Base-by-base conservation (phyloP, 2,329 filamentous ascomycete species). In the Xylariaceae sp. region DNA sequence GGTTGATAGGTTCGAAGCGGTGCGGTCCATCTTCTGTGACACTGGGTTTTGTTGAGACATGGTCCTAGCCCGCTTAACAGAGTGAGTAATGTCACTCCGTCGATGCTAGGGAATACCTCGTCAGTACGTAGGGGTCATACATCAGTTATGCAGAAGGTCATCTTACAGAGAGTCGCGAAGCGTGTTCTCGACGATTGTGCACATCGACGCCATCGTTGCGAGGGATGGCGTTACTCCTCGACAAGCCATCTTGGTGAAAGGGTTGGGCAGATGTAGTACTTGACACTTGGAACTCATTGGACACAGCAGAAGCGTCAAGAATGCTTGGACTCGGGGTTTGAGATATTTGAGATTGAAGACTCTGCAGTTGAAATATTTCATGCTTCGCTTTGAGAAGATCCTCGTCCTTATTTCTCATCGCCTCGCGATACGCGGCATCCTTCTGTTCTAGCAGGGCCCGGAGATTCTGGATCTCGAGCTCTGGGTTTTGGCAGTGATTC, bases 11-110 rank as follows among this genome's bases (percentile, higher is more conserved):
- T 71, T 76, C 40, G 79, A 81, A 14, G 70, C 67, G 51, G 71
- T 75, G 53, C 79, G 77, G 63, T 74, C 72, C 79, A 81, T 81
- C 58, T 70, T 69, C 26, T 74, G 70, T 1, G 72, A 69, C 7
- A 68, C 58, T 12, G 68, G 63, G 7, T 52, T 48, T 52, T 74
- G 70, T 47, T 73, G 73, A 26, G 71, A 71, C 71, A 72, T 70
- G 57, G 71, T 71, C 46, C 72, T 69, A 47, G 65, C 64, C 59
- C 69, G 68, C 60, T 73, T 73, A 40, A 71, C 55, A 53, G 67
- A 65, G 52, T 68, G 69, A 46, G 61, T 61, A 52, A 56, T 54
- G 47, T 67, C 62, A 50, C 57, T 54, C 41, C 60, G 58, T 44
- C 65, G 68, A 40, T 66, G 64, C 67, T 68, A 64, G 42, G 48